Evolutionary conservation across 441 rosid genomes (phyloP).

Genomic region (Bruguiera hainesii): DNA sequence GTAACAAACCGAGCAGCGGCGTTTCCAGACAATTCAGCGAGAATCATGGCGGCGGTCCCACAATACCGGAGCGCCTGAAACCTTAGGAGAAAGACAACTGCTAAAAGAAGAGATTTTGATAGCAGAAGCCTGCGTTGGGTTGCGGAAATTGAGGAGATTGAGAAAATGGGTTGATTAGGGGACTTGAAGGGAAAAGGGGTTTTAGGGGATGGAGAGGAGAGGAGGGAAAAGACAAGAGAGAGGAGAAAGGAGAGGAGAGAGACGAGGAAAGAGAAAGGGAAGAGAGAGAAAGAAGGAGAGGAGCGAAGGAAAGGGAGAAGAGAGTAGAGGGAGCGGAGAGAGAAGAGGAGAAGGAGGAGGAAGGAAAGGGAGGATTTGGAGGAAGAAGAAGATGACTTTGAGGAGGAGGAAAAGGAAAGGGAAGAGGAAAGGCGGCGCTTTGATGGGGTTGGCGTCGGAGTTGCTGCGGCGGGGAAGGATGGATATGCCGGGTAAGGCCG

Average conservation of each 20-base stretch:
- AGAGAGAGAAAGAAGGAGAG: conserved; percentile 61
- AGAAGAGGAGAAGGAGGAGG: conserved; percentile 67
- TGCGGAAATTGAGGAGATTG: conserved; percentile 45
- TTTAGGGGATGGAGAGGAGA: conserved; percentile 25
- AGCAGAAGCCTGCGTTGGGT: conserved; percentile 52
- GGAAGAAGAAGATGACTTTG: conserved; percentile 18
- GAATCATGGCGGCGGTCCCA: conserved; percentile 86
- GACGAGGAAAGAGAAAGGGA: conserved; percentile 71
- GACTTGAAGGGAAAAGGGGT: conserved; percentile 23
- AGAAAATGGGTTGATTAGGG: conserved; percentile 30
- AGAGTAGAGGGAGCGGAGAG: conserved; percentile 79
- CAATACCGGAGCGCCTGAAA: conserved; percentile 91
- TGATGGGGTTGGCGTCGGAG: conserved; percentile 80
- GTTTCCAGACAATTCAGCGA: conserved; percentile 80
- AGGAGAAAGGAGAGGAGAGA: conserved; percentile 67
- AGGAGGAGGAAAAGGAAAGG: conserved; percentile 27
- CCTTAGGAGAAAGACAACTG: conserved; percentile 64
- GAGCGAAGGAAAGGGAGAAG: conserved; percentile 85
- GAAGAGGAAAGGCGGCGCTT: conserved; percentile 49
- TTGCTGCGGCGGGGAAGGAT: conserved; percentile 35
- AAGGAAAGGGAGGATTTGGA: conserved; percentile 60
- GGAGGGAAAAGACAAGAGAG: conserved; percentile 43
- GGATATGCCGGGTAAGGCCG: conserved; percentile 52
- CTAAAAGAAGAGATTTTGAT: conserved; percentile 49
- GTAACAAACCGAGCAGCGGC: conserved; percentile 56